phyloP scores from a whole-genome alignment of 352 stramenopile genomes.

The Globisporangium carolinianum region DNA sequence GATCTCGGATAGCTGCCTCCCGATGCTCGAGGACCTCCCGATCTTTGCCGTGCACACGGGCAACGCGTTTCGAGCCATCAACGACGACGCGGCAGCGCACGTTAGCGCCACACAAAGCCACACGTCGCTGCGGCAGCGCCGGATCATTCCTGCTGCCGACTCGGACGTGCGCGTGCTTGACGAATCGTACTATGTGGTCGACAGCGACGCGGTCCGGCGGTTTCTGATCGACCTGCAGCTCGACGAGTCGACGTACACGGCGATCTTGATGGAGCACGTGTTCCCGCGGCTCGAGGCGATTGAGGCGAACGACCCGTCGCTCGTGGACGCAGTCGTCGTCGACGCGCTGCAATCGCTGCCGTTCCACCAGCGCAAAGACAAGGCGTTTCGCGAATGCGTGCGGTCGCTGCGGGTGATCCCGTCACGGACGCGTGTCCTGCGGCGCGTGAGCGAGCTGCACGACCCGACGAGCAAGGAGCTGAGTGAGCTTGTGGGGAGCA shows the following conservation, averaged over 20 bases:
- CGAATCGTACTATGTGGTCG: conserved; percentile 36
- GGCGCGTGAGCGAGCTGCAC: conserved; percentile 46
- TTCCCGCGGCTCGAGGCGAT: conserved; percentile 41
- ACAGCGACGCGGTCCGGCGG: conserved; percentile 24
- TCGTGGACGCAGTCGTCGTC: conserved; percentile 49
- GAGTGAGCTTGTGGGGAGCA: conserved; percentile 53
- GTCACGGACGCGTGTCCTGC: conserved; percentile 45
- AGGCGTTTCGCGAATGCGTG: conserved; percentile 40
- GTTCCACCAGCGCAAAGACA: conserved; percentile 48
- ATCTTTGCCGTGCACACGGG: conserved; percentile 35
- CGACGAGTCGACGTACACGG: conserved; percentile 49
- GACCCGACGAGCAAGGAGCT: conserved; percentile 65
- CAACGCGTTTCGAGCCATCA: neutral
- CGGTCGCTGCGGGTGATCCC: conserved; percentile 38
- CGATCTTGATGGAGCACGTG: conserved; percentile 53
- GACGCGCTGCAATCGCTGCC: conserved; percentile 33
- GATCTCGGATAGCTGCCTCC: conserved; percentile 27
- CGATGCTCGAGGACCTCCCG: conserved; percentile 36
- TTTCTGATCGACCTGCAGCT: conserved; percentile 44
- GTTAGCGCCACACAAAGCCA: neutral
- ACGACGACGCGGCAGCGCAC: conserved; percentile 1
- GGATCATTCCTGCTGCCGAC: conserved; percentile 32
- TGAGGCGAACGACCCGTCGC: conserved; percentile 18
- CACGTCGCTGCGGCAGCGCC: conserved; percentile 10
- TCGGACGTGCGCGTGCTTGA: conserved; percentile 41